A percentile compares a stretch with the other conserved stretches of the same genome.
Evolutionary conservation across 768 basidiomycete genomes (phyloP).

Genomic region (Roridomyces roridus): DNA sequence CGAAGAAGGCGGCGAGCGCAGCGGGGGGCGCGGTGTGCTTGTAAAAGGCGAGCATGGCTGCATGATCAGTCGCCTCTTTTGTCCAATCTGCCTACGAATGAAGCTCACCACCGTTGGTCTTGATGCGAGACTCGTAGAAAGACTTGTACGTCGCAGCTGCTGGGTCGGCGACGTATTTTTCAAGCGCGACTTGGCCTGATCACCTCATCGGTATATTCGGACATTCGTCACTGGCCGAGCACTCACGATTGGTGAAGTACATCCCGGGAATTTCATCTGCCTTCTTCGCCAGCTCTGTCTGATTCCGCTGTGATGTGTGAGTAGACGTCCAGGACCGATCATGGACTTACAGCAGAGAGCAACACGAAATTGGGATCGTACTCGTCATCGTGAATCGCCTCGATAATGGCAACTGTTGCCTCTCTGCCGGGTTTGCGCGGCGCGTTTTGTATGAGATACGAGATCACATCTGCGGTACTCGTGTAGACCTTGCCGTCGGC

Average conservation of each 20-base stretch:
- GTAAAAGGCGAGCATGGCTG: constrained; percentile 44
- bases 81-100: neutral
- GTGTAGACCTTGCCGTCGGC: too few species aligned
- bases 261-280: constrained; percentile 33
- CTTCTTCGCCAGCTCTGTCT: constrained; percentile 48
- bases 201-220: neutral
- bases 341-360: too few species aligned
- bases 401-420: too few species aligned
- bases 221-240: too few species aligned
- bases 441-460: too few species aligned
- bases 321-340: neutral
- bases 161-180: constrained; percentile 39
- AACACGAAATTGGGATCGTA: too few species aligned
- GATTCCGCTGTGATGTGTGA: constrained; percentile 41
- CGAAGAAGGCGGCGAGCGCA: constrained; percentile 43
- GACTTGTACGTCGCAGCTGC: constrained; percentile 40
- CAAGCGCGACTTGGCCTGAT: constrained; percentile 49
- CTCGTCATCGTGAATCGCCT: too few species aligned
- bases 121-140: constrained; percentile 45
- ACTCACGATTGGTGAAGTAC: constrained; percentile 47
- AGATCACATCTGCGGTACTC: too few species aligned
- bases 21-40: constrained; percentile 38
- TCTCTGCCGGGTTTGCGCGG: too few species aligned
- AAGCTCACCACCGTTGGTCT: constrained; percentile 34
- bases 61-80: neutral